Evolutionary conservation across 2,329 filamentous ascomycete genomes (phyloP).

Genomic region (Fusarium graminum): DNA sequence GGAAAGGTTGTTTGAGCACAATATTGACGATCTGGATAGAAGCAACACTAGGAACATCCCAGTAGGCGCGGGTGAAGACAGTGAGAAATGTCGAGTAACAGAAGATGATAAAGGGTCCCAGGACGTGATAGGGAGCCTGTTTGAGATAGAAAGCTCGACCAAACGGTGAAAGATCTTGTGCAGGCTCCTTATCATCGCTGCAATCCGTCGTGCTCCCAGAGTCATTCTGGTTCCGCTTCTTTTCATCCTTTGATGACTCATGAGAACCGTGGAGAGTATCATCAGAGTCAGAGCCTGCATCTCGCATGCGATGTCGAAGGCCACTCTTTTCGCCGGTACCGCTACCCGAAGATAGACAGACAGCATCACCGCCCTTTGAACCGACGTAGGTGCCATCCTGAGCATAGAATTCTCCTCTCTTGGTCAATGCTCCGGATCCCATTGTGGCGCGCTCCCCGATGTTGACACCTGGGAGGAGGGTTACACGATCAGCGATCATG

Average conservation of each 20-base stretch:
- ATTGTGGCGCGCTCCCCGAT: neutral
- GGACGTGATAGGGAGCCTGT: conserved; percentile 5
- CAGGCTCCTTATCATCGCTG: neutral
- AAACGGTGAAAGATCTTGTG: neutral
- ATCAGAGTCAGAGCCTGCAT: neutral
- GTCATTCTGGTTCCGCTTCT: neutral
- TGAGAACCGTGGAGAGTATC: neutral
- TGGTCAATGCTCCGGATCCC: conserved; percentile 15
- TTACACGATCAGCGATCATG: conserved; percentile 20
- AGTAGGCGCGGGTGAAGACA: conserved; percentile 2
- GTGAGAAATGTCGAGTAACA: conserved; percentile 8
- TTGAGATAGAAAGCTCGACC: conserved; percentile 21
- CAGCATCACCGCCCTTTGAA: conserved; percentile 6
- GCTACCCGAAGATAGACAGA: neutral
- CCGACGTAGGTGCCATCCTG: neutral
- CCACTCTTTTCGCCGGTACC: neutral
- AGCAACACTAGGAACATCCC: conserved; percentile 13
- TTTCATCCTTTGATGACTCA: neutral
- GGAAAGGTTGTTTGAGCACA: conserved; percentile 3
- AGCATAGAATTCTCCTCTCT: neutral
- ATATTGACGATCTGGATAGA: conserved; percentile 12
- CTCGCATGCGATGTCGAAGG: neutral
- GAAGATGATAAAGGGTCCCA: neutral
- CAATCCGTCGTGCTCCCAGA: neutral
- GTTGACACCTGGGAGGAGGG: neutral